A percentile compares a stretch with the other conserved stretches of the same genome.
phyloP scores from a whole-genome alignment of 2,329 filamentous ascomycete genomes.

The Aspergillus fijiensis region DNA sequence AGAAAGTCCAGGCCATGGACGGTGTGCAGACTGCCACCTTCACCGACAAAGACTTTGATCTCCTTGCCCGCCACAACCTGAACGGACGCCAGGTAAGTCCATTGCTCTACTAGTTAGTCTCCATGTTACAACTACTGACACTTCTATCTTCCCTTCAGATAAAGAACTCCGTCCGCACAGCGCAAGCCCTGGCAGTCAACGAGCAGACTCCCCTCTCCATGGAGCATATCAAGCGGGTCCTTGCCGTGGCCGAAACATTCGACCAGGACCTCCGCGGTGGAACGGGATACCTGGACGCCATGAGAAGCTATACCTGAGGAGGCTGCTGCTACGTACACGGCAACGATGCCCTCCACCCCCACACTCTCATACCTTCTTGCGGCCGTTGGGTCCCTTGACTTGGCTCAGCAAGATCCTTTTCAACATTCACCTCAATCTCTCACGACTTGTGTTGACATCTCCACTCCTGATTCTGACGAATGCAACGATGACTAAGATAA shows the following conservation, averaged over 20 bases:
- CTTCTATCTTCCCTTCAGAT: constrained; percentile 57
- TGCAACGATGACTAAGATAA: neutral
- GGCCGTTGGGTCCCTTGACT: too few relatives aligned
- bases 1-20: constrained; percentile 66
- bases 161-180: constrained; percentile 83
- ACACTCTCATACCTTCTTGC: too few relatives aligned
- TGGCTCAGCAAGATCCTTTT: too few relatives aligned
- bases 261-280: constrained; percentile 81
- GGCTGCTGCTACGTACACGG: too few relatives aligned
- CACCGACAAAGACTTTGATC: constrained; percentile 64
- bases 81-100: constrained; percentile 63
- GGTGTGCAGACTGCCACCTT: constrained; percentile 51
- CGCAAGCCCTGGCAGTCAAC: constrained; percentile 77
- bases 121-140: neutral
- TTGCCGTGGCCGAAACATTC: constrained; percentile 82
- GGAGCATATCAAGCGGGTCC: constrained; percentile 75
- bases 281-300: constrained; percentile 75
- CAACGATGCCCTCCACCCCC: too few relatives aligned
- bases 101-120: neutral
- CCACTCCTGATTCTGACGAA: neutral
- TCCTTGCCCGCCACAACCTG: constrained; percentile 65
- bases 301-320: constrained; percentile 66
- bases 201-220: constrained; percentile 70
- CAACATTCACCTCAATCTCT: too few relatives aligned
- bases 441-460: neutral